A percentile compares a stretch with the other conserved stretches of the same genome.
Evolutionary conservation across 192 early-diverging fungal genomes (phyloP).

Genomic region (Backusella luteola): DNA sequence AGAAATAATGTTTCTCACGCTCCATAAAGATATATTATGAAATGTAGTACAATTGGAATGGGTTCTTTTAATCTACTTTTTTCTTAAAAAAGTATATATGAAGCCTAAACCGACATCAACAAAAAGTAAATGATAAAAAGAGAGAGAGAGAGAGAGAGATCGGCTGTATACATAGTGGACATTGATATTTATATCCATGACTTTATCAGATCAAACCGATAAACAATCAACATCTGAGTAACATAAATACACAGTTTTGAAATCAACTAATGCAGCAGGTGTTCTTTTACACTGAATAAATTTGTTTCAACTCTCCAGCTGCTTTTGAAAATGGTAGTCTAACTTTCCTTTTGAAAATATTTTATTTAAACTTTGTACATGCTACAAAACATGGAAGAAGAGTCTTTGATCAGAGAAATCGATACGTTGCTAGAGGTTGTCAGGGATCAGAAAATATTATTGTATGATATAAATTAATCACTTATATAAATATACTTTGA

Average conservation of each 20-base stretch:
- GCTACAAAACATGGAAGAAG: too few relatives aligned
- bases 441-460: too few relatives aligned
- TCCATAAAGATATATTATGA: too few relatives aligned
- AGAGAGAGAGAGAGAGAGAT: neutral
- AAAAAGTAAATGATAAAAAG: neutral
- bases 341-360: too few relatives aligned
- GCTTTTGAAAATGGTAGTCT: neutral
- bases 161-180: neutral
- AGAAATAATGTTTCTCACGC: neutral
- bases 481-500: too few relatives aligned
- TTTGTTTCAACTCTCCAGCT: neutral
- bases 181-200: neutral
- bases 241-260: neutral
- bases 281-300: neutral
- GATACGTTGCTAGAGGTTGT: too few relatives aligned
- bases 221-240: neutral
- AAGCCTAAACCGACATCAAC: neutral
- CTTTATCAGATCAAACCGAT: neutral
- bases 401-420: too few relatives aligned
- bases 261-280: neutral
- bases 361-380: too few relatives aligned
- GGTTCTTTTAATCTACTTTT: neutral
- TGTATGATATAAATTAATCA: too few relatives aligned
- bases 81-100: neutral
- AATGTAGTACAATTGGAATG: too few relatives aligned